These are phyloP conservation scores for Aspergillus cavernicola DNA, from an alignment of 495 filamentous ascomycete species.

Conservation along the genomic window DNA sequence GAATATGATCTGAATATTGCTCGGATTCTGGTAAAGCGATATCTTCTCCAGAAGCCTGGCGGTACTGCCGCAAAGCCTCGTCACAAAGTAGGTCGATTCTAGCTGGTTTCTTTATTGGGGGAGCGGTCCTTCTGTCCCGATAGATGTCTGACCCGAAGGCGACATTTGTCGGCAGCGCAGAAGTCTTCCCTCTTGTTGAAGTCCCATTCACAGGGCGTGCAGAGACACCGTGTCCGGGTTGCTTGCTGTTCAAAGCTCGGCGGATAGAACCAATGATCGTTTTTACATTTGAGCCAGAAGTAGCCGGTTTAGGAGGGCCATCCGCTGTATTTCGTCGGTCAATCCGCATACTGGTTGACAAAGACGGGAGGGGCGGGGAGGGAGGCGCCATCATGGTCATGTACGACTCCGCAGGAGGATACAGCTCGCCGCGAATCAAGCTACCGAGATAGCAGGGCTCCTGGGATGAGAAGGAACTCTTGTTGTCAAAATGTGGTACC, in stretches of 20 bases:
- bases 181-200: conserved; percentile 36
- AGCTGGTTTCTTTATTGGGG: conserved; percentile 32
- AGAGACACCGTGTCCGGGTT: conserved; percentile 39
- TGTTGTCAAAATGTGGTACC: conserved; percentile 35
- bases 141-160: conserved; percentile 45
- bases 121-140: conserved; percentile 38
- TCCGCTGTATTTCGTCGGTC: conserved; percentile 35
- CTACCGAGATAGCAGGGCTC: conserved; percentile 71
- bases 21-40: conserved; percentile 4
- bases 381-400: conserved; percentile 66
- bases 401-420: conserved; percentile 71
- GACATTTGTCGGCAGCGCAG: conserved; percentile 44
- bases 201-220: conserved; percentile 42
- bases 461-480: conserved; percentile 44
- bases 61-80: conserved; percentile 64
- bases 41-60: conserved; percentile 22
- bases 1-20: conserved; percentile 2
- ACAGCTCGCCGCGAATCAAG: conserved; percentile 76
- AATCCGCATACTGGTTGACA: conserved; percentile 16
- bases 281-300: conserved; percentile 66
- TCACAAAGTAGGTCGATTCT: conserved; percentile 79
- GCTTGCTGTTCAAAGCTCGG: conserved; percentile 75
- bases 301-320: conserved; percentile 26
- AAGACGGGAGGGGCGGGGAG: conserved; percentile 47
- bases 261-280: conserved; percentile 84